Conservation (phyloP, 176 grass and related monocot species). For the bread wheat (Triticum aestivum) region IWGSC_CS_RefSeq_v2.1 NC_057811.1:108439183-108439682, state of each 20-base stretch:
- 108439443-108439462: slow-evolving; percentile 31
- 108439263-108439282: slow-evolving; percentile 75
- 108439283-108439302: background rate
- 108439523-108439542: background rate
- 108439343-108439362: background rate
- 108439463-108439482: slow-evolving; percentile 60
- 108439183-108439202: slow-evolving; percentile 85
- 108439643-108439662: slow-evolving; percentile 69
- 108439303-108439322: background rate
- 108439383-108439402: slow-evolving; percentile 74
- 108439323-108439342: background rate
- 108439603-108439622: slow-evolving; percentile 49
- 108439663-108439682: background rate
- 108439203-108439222: slow-evolving; percentile 61
- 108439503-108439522: slow-evolving; percentile 57
- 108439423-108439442: slow-evolving; percentile 50
- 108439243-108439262: slow-evolving; percentile 89
- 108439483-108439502: slow-evolving; percentile 59
- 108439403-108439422: slow-evolving; percentile 75
- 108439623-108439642: slow-evolving; percentile 23
- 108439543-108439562: background rate
- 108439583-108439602: slow-evolving; percentile 19
- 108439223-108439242: slow-evolving; percentile 58
- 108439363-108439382: slow-evolving; percentile 18
- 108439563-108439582: background rate